Evolutionary conservation across 176 grass and related monocot species (phyloP).

Genomic region (Pontederia crassipes): DNA sequence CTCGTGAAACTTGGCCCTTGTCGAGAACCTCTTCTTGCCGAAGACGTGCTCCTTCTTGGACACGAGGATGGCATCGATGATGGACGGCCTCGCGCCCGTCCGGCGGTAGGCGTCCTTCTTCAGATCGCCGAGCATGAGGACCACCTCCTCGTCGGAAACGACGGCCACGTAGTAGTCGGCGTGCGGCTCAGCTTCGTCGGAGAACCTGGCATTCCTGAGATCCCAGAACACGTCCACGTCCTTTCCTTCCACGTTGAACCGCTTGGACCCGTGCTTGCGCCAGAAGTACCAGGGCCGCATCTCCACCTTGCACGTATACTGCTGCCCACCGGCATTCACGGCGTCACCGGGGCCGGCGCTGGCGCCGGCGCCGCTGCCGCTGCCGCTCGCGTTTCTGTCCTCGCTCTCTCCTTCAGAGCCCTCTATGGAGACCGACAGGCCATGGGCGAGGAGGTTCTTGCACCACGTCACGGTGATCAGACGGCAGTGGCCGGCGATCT

Average conservation of each 20-base stretch:
- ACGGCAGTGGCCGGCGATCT: slow-evolving; percentile 42
- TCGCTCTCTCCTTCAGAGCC: slow-evolving; percentile 31
- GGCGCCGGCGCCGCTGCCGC: background rate
- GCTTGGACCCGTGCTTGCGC: slow-evolving; percentile 67
- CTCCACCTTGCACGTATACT: slow-evolving; percentile 62
- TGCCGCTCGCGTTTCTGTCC: slow-evolving; percentile 36
- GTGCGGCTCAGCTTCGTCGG: slow-evolving; percentile 57
- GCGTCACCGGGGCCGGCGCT: background rate
- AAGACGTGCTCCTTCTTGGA: slow-evolving; percentile 86
- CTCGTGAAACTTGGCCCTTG: slow-evolving; percentile 51
- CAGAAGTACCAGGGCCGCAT: slow-evolving; percentile 89
- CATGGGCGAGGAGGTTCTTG: slow-evolving; percentile 69
- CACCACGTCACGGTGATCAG: slow-evolving; percentile 79
- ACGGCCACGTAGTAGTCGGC: slow-evolving; percentile 71
- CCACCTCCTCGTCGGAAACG: slow-evolving; percentile 42
- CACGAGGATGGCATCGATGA: slow-evolving; percentile 44
- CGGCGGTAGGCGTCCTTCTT: slow-evolving; percentile 65
- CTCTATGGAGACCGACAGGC: slow-evolving; percentile 62
- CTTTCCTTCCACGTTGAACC: slow-evolving; percentile 47
- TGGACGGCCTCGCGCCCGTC: slow-evolving; percentile 43
- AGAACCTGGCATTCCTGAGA: slow-evolving; percentile 54
- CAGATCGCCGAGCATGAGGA: slow-evolving; percentile 75
- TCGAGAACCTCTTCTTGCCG: slow-evolving; percentile 72
- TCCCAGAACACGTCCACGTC: slow-evolving; percentile 79
- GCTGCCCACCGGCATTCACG: slow-evolving; percentile 12